phyloP scores from a whole-genome alignment of 768 basidiomycete genomes.

The Tulasnella sp. region DNA sequence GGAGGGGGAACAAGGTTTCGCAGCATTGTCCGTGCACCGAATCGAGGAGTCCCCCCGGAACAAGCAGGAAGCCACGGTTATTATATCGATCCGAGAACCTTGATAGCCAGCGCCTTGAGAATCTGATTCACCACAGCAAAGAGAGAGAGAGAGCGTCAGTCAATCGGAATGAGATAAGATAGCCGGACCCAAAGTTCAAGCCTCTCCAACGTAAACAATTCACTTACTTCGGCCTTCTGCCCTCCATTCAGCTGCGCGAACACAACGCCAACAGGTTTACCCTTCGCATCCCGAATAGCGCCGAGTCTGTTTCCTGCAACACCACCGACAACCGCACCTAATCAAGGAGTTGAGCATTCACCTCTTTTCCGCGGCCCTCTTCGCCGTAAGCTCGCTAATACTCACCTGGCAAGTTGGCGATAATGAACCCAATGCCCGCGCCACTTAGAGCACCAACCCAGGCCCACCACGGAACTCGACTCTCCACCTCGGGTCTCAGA shows the following conservation, averaged over 20 bases:
- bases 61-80: constrained; percentile 14
- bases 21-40: not conserved
- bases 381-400: not conserved
- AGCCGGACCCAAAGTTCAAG: constrained; percentile 21
- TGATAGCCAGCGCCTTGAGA: constrained; percentile 37
- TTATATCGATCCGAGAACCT: constrained; percentile 27
- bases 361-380: not conserved
- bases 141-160: not conserved
- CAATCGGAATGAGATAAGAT: not conserved
- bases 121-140: constrained; percentile 49
- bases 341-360: not conserved
- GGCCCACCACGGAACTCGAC: constrained; percentile 67
- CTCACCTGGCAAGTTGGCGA: constrained; percentile 70
- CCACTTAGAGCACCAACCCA: constrained; percentile 69
- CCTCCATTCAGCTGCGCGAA: constrained; percentile 68
- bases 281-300: constrained; percentile 86
- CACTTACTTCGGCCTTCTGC: constrained; percentile 81
- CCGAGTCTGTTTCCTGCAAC: constrained; percentile 88
- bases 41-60: not conserved
- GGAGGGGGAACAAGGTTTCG: not conserved
- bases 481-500: constrained; percentile 75
- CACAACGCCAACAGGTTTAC: constrained; percentile 86
- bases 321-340: constrained; percentile 71
- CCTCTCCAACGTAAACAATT: not conserved
- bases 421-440: constrained; percentile 51